A percentile compares a stretch with the other conserved stretches of the same genome.
phyloP scores from a whole-genome alignment of 2,329 filamentous ascomycete species.

The Huntiella omanensis region DNA sequence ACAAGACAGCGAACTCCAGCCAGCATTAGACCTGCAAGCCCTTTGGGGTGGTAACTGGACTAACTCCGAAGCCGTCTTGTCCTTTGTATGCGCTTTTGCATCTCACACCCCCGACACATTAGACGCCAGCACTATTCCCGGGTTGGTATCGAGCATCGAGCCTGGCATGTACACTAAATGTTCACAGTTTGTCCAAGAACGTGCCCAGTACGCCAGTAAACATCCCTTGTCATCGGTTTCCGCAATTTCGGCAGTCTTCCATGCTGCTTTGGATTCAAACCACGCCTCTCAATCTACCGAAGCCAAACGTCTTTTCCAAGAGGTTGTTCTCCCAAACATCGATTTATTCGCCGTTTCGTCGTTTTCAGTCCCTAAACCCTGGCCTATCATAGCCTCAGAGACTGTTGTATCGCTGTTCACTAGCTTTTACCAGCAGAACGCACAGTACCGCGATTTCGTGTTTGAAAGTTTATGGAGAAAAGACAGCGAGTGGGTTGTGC shows the following conservation, averaged over 20 bases:
- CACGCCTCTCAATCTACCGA: conserved; percentile 43
- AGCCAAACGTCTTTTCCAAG: conserved; percentile 46
- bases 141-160: conserved; percentile 60
- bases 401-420: conserved; percentile 63
- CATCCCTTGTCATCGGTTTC: conserved; percentile 80
- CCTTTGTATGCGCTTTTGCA: conserved; percentile 79
- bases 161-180: conserved; percentile 35
- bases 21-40: conserved; percentile 58
- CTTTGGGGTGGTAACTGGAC: conserved; percentile 87
- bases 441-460: conserved; percentile 68
- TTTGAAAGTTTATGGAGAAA: conserved; percentile 83
- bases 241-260: conserved; percentile 53
- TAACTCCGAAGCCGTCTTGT: conserved; percentile 70
- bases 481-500: conserved; percentile 70
- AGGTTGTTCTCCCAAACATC: conserved; percentile 52
- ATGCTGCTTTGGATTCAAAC: conserved; percentile 41
- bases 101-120: conserved; percentile 56
- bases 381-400: conserved; percentile 55
- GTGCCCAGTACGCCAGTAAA: conserved; percentile 45
- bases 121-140: conserved; percentile 70
- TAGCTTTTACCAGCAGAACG: conserved; percentile 62
- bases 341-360: conserved; percentile 65
- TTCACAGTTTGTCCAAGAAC: conserved; percentile 28
- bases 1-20: conserved; percentile 30
- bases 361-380: conserved; percentile 58